phyloP scores from a whole-genome alignment of 192 early-diverging fungal genomes.

The Coemansia sp. region DNA sequence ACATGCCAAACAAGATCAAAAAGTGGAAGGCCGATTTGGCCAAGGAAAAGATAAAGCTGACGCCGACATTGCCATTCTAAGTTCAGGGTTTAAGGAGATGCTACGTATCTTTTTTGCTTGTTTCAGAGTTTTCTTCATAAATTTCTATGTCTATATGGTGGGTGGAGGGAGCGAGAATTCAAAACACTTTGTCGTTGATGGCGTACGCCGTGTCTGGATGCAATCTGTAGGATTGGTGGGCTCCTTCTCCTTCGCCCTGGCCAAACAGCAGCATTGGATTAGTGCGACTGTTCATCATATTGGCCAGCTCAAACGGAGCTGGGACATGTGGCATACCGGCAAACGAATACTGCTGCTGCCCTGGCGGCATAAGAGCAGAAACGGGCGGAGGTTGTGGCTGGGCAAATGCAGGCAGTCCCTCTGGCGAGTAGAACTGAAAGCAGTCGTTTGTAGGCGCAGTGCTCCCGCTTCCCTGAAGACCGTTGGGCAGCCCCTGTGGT shows the following conservation, averaged over 20 bases:
- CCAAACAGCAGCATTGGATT: background rate
- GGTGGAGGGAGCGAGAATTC: background rate
- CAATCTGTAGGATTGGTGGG: background rate
- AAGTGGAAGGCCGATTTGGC: constrained; percentile 56
- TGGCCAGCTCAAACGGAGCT: constrained; percentile 1
- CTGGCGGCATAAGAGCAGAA: background rate
- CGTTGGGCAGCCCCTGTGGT: background rate
- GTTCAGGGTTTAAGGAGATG: too few relatives aligned
- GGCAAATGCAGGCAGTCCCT: background rate
- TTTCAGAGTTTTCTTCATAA: background rate
- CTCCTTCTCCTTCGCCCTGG: background rate
- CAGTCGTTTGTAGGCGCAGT: background rate
- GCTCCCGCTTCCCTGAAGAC: background rate
- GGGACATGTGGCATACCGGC: background rate
- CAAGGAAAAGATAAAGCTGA: constrained; percentile 48
- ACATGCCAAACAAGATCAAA: constrained; percentile 56
- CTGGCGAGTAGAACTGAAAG: background rate
- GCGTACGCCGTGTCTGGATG: constrained; percentile 3
- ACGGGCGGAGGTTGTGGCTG: background rate
- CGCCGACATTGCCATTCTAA: constrained; percentile 54
- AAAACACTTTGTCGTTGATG: constrained; percentile 24
- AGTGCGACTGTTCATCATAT: background rate
- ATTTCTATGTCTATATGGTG: background rate
- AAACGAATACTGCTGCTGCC: background rate
- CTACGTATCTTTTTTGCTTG: background rate